phyloP scores from a whole-genome alignment of 2,329 filamentous ascomycete species.

The Penicillium sp. region DNA sequence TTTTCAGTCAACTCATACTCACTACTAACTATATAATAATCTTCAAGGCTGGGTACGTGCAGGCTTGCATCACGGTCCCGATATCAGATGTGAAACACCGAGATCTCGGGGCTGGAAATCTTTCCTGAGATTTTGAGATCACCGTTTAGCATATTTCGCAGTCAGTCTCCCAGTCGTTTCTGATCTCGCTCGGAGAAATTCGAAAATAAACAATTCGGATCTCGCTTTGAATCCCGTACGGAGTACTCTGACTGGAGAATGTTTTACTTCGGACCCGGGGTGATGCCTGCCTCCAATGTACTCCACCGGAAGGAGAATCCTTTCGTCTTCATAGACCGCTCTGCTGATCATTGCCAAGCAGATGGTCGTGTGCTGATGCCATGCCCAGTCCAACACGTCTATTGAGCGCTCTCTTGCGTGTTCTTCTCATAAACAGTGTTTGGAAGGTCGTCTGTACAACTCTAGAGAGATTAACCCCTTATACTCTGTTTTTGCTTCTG shows the following conservation, averaged over 20 bases:
- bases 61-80: slow-evolving; percentile 2
- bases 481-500: too few relatives aligned
- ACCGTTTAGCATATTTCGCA: neutral
- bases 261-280: slow-evolving; percentile 13
- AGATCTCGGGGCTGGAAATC: slow-evolving; percentile 21
- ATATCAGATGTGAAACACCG: slow-evolving; percentile 14
- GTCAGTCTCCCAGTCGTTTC: neutral
- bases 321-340: slow-evolving; percentile 20
- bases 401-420: neutral
- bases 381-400: neutral
- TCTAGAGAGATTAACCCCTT: neutral
- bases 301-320: slow-evolving; percentile 16
- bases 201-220: neutral
- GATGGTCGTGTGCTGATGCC: neutral
- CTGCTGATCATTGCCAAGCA: slow-evolving; percentile 12
- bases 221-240: slow-evolving; percentile 18
- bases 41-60: slow-evolving; percentile 7
- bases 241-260: slow-evolving; percentile 8
- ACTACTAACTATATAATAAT: neutral
- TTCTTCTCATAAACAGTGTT: neutral
- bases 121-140: slow-evolving; percentile 5
- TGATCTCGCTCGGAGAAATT: neutral
- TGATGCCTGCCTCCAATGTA: slow-evolving; percentile 11
- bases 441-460: neutral
- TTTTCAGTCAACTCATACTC: neutral